Evolutionary conservation across 2,329 filamentous ascomycete genomes (phyloP).

Genomic region (Didymella pomorum): DNA sequence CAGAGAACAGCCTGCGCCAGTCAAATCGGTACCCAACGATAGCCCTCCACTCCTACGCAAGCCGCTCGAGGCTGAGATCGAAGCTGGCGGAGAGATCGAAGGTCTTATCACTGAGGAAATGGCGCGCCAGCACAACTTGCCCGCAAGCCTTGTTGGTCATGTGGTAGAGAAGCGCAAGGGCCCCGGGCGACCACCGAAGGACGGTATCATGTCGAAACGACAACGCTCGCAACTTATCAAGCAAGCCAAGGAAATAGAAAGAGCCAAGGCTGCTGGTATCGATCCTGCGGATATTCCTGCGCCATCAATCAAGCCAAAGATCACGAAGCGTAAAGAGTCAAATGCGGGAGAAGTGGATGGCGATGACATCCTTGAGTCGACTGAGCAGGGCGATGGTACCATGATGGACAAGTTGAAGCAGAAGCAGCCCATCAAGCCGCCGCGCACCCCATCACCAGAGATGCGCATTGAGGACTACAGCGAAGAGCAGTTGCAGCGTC

Average conservation of each 20-base stretch:
- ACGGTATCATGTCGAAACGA: slow-evolving; percentile 83
- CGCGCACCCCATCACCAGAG: slow-evolving; percentile 67
- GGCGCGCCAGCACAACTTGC: slow-evolving; percentile 52
- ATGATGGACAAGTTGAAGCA: slow-evolving; percentile 50
- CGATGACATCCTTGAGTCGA: slow-evolving; percentile 44
- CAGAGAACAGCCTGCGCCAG: slow-evolving; percentile 36
- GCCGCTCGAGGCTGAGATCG: slow-evolving; percentile 42
- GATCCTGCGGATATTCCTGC: slow-evolving; percentile 48
- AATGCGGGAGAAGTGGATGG: slow-evolving; percentile 49
- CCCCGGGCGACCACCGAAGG: slow-evolving; percentile 82
- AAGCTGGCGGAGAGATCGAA: slow-evolving; percentile 42
- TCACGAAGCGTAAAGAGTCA: slow-evolving; percentile 48
- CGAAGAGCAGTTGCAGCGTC: slow-evolving; percentile 76
- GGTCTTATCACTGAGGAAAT: slow-evolving; percentile 49
- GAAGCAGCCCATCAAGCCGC: slow-evolving; percentile 57
- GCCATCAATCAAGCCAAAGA: slow-evolving; percentile 46
- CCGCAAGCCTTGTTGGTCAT: slow-evolving; percentile 52
- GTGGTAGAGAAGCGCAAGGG: slow-evolving; percentile 71
- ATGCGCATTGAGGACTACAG: slow-evolving; percentile 72
- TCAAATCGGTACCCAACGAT: slow-evolving; percentile 37
- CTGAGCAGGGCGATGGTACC: slow-evolving; percentile 49
- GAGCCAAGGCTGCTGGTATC: slow-evolving; percentile 49
- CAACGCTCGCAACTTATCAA: slow-evolving; percentile 72
- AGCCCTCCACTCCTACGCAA: slow-evolving; percentile 40
- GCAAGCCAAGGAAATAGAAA: slow-evolving; percentile 59